Conservation (phyloP, 345 rosid species). For the Passiflora organensis region DNA sequence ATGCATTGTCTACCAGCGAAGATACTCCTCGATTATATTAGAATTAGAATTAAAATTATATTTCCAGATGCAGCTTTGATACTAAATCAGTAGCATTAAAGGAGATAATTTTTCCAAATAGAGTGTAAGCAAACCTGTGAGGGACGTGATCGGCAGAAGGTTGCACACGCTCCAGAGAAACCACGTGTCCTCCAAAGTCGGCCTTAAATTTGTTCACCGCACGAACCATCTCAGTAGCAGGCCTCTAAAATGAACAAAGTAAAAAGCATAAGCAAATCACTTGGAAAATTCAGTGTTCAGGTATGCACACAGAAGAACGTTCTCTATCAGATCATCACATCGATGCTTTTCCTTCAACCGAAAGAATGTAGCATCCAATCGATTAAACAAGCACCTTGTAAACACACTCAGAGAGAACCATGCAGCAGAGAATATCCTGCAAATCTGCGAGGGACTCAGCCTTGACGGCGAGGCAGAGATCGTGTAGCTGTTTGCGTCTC, state of each 20-base stretch:
- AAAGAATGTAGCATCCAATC: background rate
- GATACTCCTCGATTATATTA: too few relatives aligned
- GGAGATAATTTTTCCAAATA: background rate
- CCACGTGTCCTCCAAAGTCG: slow-evolving; percentile 87
- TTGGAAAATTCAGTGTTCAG: too few relatives aligned
- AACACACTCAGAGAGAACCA: slow-evolving; percentile 94
- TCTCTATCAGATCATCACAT: too few relatives aligned
- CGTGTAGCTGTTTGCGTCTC: slow-evolving; percentile 62
- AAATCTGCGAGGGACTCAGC: slow-evolving; percentile 78
- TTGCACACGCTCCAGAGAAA: slow-evolving; percentile 85
- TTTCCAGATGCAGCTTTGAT: background rate
- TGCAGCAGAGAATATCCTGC: slow-evolving; percentile 90
- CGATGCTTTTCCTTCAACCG: background rate
- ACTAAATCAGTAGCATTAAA: too few relatives aligned
- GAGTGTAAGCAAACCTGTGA: slow-evolving; percentile 54
- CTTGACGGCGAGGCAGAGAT: slow-evolving; percentile 70
- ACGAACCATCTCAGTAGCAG: slow-evolving; percentile 75
- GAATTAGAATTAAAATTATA: too few relatives aligned
- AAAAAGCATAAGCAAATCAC: background rate
- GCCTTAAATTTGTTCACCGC: slow-evolving; percentile 91
- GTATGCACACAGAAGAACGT: too few relatives aligned
- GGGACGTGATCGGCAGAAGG: slow-evolving; percentile 93
- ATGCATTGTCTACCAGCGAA: too few relatives aligned
- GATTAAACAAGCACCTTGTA: slow-evolving; percentile 52
- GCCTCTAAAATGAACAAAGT: slow-evolving; percentile 46